Evolutionary conservation across 805 yeast genomes (phyloP).

Genomic region (Starmerella stellata): DNA sequence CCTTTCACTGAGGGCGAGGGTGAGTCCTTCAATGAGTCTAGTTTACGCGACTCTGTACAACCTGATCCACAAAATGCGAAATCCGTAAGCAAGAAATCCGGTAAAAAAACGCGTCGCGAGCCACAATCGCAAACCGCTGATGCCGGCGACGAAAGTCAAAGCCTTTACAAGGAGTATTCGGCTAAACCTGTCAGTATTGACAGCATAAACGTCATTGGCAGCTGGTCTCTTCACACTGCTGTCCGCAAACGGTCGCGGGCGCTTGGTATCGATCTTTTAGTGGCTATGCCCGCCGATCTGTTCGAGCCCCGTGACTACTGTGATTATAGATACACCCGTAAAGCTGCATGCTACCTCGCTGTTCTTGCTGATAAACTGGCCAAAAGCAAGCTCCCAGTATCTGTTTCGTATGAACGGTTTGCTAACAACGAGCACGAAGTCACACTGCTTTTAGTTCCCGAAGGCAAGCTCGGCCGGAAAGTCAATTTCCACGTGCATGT

Average conservation of each 20-base stretch:
- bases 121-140: too few relatives aligned
- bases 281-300: slow-evolving; percentile 60
- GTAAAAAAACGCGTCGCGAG: not conserved
- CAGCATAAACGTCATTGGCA: slow-evolving; percentile 64
- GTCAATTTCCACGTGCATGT: slow-evolving; percentile 55
- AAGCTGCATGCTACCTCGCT: slow-evolving; percentile 74
- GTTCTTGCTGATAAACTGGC: slow-evolving; percentile 33
- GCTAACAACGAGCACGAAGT: slow-evolving; percentile 70
- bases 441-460: slow-evolving; percentile 34
- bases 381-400: slow-evolving; percentile 25
- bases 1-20: slow-evolving; percentile 4
- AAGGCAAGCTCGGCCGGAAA: slow-evolving; percentile 23
- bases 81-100: too few relatives aligned
- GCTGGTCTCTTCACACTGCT: slow-evolving; percentile 74
- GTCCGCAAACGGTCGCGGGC: slow-evolving; percentile 44
- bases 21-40: too few relatives aligned
- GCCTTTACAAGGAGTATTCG: slow-evolving; percentile 43
- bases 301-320: slow-evolving; percentile 78
- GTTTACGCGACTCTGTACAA: too few relatives aligned
- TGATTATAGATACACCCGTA: slow-evolving; percentile 77
- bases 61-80: too few relatives aligned
- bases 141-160: not conserved
- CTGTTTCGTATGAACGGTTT: slow-evolving; percentile 45
- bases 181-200: slow-evolving; percentile 42
- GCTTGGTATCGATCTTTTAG: slow-evolving; percentile 54